Evolutionary conservation across 169 alveolate genomes (phyloP), one percentile per base, ranked within the genome.

Genomic region (Blepharisma undulans): DNA sequence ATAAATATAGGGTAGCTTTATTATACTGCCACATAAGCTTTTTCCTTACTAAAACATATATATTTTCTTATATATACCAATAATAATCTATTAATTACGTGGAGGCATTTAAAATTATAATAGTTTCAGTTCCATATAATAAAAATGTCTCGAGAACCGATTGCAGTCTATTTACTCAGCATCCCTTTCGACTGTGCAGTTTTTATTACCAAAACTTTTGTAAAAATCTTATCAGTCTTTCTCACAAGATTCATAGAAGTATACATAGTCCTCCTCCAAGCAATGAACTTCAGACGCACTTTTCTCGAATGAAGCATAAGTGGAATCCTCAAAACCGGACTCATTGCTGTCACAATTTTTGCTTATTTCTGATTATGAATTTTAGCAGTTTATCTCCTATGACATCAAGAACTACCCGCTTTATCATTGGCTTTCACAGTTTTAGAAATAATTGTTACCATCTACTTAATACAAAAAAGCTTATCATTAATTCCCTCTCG

Each of bases 111-210:
- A 8, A 5, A 8, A 5, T 36, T 36, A 36, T 8, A 36, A 48
- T 48, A 48, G 10, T 48, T 5, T 48, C 66, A 48, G 10, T 18
- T 48, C 14, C 66, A 48, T 10, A 48, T 48, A 48, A 48, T 48
- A 48, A 48, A 48, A 48, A 48, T 48, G 66, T 48, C 27, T 19
- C 33, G 89, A 22, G 78, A 82, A 21, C 89, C 89, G 0, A 21
- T 82, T 19, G 77, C 60, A 1, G 77, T 82, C 30, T 72, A 32
- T 59, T 22, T 82, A 8, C 89, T 82, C 29, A 82, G 60, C 33
- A 30, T 82, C 18, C 89, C 89, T 8, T 82, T 82, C 18, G 12
- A 59, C 27, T 21, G 33, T 18, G 89, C 89, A 36, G 78, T 82
- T 5, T 27, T 30, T 22, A 10, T 82, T 0, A 78, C 29, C 61